Percentiles rank a stretch among this genome's conserved stretches.
Evolutionary conservation across 2,329 filamentous ascomycete species (phyloP).

Genomic region (Ophiostoma sp.): DNA sequence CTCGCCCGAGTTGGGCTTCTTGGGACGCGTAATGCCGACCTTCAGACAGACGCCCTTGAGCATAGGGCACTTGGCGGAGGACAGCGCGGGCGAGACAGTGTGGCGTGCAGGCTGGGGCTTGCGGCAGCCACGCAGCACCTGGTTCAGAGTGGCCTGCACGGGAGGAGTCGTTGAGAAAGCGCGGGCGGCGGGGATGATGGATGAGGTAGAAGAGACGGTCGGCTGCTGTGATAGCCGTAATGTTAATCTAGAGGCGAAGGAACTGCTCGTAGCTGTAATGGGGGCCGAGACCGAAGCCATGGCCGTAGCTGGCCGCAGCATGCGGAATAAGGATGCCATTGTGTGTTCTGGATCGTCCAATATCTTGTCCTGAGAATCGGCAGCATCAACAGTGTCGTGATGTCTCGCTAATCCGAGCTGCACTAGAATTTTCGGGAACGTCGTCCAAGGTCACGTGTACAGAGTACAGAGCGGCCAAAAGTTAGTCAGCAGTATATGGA

Average conservation of each 20-base stretch:
- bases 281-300: not conserved
- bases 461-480: too few species aligned
- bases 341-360: not conserved
- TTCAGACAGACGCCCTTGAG: slow-evolving; percentile 96
- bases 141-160: slow-evolving; percentile 62
- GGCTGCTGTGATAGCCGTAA: slow-evolving; percentile 31
- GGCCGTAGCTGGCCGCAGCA: slow-evolving; percentile 31
- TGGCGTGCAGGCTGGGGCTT: slow-evolving; percentile 75
- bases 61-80: slow-evolving; percentile 62
- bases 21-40: slow-evolving; percentile 88
- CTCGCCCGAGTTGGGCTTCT: slow-evolving; percentile 98
- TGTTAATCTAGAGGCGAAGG: not conserved
- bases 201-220: slow-evolving; percentile 25
- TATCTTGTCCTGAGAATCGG: not conserved
- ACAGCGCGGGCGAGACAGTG: slow-evolving; percentile 79
- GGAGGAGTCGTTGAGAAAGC: slow-evolving; percentile 42
- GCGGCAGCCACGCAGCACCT: slow-evolving; percentile 71
- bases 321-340: slow-evolving; percentile 36
- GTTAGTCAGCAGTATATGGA: not conserved
- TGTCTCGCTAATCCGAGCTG: not conserved
- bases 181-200: slow-evolving; percentile 32
- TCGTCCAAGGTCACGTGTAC: not conserved
- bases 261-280: slow-evolving; percentile 22
- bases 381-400: not conserved
- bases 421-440: slow-evolving; percentile 8